Conservation (phyloP, 768 basidiomycete genomes). For the Amanita pseudoporphyria region DNA sequence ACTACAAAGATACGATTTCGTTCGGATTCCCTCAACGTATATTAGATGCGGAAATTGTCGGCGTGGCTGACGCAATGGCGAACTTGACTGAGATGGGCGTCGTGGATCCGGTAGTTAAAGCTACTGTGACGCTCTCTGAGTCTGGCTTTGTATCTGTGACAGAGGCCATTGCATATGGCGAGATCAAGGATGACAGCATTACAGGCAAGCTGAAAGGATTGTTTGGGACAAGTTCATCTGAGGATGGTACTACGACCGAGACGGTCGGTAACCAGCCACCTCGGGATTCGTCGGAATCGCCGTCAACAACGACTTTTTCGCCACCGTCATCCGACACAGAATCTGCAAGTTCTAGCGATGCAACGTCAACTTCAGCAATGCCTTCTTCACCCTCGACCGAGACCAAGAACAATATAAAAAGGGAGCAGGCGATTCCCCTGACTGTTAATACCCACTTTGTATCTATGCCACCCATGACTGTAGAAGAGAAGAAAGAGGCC, state of each 20-base stretch:
- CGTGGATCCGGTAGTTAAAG: constrained; percentile 77
- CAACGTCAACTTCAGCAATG: constrained; percentile 21
- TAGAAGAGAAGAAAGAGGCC: constrained; percentile 64
- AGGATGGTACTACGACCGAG: constrained; percentile 29
- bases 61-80: constrained; percentile 64
- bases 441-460: constrained; percentile 54
- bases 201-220: constrained; percentile 85
- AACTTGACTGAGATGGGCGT: constrained; percentile 82
- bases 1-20: constrained; percentile 59
- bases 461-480: constrained; percentile 66
- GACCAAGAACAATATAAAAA: constrained; percentile 27
- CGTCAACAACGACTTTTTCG: constrained; percentile 19
- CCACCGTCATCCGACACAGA: constrained; percentile 24
- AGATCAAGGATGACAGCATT: constrained; percentile 73
- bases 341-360: constrained; percentile 13
- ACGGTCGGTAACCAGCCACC: constrained; percentile 35
- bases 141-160: constrained; percentile 78
- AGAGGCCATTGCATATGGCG: constrained; percentile 71
- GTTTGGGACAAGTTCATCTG: constrained; percentile 46
- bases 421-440: constrained; percentile 60
- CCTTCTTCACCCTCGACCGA: constrained; percentile 27
- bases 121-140: constrained; percentile 74
- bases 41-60: constrained; percentile 61
- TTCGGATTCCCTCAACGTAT: constrained; percentile 66
- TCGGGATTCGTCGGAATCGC: constrained; percentile 27